Evolutionary conservation across 352 stramenopile genomes (phyloP).

Genomic region (Phytophthora chlamydospora): DNA sequence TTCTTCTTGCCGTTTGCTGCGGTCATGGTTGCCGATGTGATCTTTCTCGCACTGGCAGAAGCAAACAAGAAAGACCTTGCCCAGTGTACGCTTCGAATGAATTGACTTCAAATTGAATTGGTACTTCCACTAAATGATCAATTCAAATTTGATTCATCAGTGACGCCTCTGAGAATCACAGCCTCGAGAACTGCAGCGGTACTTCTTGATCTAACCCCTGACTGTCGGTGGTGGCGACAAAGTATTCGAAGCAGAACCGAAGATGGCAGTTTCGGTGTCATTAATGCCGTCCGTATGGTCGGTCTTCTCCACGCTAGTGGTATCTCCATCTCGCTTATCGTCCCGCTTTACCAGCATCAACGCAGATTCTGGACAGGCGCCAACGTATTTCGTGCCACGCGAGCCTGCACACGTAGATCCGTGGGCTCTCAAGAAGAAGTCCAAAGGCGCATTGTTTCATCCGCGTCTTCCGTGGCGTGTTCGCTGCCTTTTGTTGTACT

Average conservation of each 20-base stretch:
- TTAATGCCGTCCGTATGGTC: too few relatives aligned
- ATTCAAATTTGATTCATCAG: not conserved
- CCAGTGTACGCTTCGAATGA: conserved; percentile 8
- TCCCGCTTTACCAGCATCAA: too few relatives aligned
- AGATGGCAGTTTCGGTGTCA: too few relatives aligned
- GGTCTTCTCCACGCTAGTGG: too few relatives aligned
- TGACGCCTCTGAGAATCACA: too few relatives aligned
- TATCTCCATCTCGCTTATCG: too few relatives aligned
- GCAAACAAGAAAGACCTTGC: conserved; percentile 3
- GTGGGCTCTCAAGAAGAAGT: conserved; percentile 3
- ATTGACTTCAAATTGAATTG: conserved; percentile 11
- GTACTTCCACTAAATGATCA: conserved; percentile 6
- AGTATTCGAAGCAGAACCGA: too few relatives aligned
- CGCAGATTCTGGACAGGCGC: too few relatives aligned
- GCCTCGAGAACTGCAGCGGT: too few relatives aligned
- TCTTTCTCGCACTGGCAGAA: conserved; percentile 9
- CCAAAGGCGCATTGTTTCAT: conserved; percentile 6
- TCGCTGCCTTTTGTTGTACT: not conserved
- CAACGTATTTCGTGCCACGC: not conserved
- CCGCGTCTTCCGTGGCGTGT: not conserved
- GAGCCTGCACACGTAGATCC: conserved; percentile 12
- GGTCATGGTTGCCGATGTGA: conserved; percentile 10
- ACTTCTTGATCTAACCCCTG: too few relatives aligned
- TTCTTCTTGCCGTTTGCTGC: conserved; percentile 21
- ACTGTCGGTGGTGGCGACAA: too few relatives aligned